Evolutionary conservation across 768 basidiomycete species (phyloP), one percentile per base, ranked within the genome.

Genomic region (Lactarius pseudohatsudake): DNA sequence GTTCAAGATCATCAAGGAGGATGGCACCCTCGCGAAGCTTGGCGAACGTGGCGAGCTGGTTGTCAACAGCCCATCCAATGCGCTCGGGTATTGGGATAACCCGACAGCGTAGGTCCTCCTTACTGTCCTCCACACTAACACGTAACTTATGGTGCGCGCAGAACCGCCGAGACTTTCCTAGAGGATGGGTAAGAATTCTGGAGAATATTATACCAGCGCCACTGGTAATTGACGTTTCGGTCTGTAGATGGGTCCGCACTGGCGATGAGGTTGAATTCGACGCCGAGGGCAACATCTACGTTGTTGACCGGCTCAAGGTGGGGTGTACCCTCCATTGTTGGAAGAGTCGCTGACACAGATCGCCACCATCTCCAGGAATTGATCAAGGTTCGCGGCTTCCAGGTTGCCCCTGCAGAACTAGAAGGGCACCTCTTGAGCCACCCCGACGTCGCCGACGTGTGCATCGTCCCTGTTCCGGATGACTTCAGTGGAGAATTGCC

Each of bases 401-500:
- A 91, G 72, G 88, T 90, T 1, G 87, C 89, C 1, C 89, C 89
- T 1, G 88, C 89, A 2, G 87, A 89, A 69, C 77, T 90, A 8
- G 88, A 90, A 71, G 88, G 84, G 26, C 86, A 86, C 65, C 72
- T 88, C 34, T 74, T 88, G 30, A 82, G 78, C 47, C 86, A 89
- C 69, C 75, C 81, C 1, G 86, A 87, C 70, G 84, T 90, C 26
- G 77, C 79, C 4, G 83, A 87, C 45, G 80, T 80, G 1, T 88
- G 89, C 67, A 86, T 91, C 2, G 83, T 91, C n/a, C 84, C 86
- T 0, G 72, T 87, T 28, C 85, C 83, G 4, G 86, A 91, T 72
- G 88, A 89, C 20, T 90, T 84, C 68, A 86, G 85, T 64, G 90
- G 90, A 28, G 90, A 91, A 72, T 76, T 89, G 8, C 90, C 90